These are phyloP conservation scores for Populus davidiana DNA, from an alignment of 345 rosid genomes.

Conservation along the genomic window DNA sequence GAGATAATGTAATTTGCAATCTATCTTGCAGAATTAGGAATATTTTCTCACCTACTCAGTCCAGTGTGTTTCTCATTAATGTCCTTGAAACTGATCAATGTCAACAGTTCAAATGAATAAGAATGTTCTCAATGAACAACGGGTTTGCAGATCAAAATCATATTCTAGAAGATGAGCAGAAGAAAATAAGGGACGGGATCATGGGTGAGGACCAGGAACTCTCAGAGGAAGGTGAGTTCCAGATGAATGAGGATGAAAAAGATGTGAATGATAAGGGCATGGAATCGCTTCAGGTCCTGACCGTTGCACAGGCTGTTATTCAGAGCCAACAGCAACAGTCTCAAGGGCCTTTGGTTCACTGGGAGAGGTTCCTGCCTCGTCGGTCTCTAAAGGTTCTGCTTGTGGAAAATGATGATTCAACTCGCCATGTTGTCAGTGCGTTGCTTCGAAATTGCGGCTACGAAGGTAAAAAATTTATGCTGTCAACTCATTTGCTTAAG, in stretches of 20 bases:
- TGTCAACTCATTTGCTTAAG: background rate
- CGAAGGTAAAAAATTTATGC: constrained; percentile 25
- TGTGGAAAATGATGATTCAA: constrained; percentile 47
- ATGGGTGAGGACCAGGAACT: constrained; percentile 39
- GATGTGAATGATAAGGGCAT: constrained; percentile 17
- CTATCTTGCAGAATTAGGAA: constrained; percentile 20
- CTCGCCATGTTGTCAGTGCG: constrained; percentile 40
- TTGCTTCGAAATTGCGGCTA: constrained; percentile 44
- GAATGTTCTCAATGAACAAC: constrained; percentile 22
- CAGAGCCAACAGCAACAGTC: constrained; percentile 26
- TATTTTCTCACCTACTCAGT: constrained; percentile 12
- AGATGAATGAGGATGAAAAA: constrained; percentile 30
- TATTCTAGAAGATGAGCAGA: constrained; percentile 20
- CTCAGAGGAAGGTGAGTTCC: constrained; percentile 45
- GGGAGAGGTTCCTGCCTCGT: constrained; percentile 41
- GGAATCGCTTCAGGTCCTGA: constrained; percentile 22
- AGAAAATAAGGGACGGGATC: constrained; percentile 34
- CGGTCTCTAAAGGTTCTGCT: constrained; percentile 43
- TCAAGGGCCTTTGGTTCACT: constrained; percentile 23
- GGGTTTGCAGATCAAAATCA: constrained; percentile 30
- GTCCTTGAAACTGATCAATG: constrained; percentile 47
- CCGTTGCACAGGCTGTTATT: constrained; percentile 4
- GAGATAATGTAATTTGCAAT: constrained; percentile 29
- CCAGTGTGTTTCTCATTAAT: constrained; percentile 15
- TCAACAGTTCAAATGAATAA: constrained; percentile 25